Evolutionary conservation across 805 yeast genomes (phyloP).

Genomic region (Schizosaccharomyces osmophilus): DNA sequence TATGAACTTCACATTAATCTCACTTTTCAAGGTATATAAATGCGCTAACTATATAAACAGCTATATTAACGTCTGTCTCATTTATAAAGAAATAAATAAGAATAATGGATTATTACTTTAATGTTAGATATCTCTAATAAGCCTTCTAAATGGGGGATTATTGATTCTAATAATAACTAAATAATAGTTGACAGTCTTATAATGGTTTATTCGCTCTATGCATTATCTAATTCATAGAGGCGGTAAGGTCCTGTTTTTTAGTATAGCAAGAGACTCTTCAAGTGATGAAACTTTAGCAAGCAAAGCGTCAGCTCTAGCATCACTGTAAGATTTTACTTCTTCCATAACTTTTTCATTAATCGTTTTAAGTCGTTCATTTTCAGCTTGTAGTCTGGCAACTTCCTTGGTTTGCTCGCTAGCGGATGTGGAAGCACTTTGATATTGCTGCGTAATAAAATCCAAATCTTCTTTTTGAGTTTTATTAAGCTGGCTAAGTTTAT

Average conservation of each 20-base stretch:
- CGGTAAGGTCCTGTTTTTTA: background rate
- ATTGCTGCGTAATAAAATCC: conserved; percentile 6
- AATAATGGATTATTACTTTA: background rate
- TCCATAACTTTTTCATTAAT: background rate
- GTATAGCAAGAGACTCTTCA: background rate
- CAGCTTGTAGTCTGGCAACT: conserved; percentile 1
- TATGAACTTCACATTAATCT: background rate
- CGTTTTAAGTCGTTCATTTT: background rate
- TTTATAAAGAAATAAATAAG: background rate
- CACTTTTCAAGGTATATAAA: background rate
- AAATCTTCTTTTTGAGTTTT: conserved; percentile 2
- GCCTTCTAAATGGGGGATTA: too few species aligned
- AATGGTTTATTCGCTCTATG: too few species aligned
- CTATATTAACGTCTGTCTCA: background rate
- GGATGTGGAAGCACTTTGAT: conserved; percentile 5
- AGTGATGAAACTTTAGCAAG: background rate
- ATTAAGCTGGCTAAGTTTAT: conserved; percentile 3
- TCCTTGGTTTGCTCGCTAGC: conserved; percentile 5
- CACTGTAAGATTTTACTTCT: background rate
- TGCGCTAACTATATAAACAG: background rate
- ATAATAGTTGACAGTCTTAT: too few species aligned
- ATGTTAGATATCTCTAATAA: too few species aligned
- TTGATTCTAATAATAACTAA: too few species aligned
- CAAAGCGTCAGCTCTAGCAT: background rate
- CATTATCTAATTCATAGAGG: too few species aligned